Evolutionary conservation across 2,329 filamentous ascomycete genomes (phyloP), one percentile per base, ranked within the genome.

Genomic region (Botrytis squamosa): DNA sequence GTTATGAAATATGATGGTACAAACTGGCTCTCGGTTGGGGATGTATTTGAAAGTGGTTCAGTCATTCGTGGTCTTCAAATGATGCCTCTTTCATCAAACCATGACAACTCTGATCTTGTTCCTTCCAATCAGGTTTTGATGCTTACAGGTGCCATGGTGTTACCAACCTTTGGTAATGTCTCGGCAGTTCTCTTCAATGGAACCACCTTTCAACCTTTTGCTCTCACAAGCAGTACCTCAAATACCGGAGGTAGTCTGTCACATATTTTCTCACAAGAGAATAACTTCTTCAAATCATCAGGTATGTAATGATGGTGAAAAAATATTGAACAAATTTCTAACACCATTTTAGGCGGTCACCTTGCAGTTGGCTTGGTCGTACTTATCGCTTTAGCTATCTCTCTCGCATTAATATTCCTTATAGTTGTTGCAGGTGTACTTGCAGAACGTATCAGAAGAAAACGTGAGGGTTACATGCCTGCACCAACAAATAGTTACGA

Each of bases 141-240:
- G 83, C 85, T 98, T 68, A 93, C 93, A n/a, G 96, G 96, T 57
- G 89, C 92, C 71, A 89, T 99, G 77, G 87, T 90, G 76, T 86
- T 98, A 29, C 89, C 92, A 0, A 84, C 85, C 67, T 94, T 94
- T 80, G 95, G 95, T 74, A 91, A 90, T 73, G 93, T 92, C 9
- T 97, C 95, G 22, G 94, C 93, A 14, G 95, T 91, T 12, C 85
- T 98, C 42, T 99, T 93, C 85, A 93, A 98, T 80, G 96, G 96
- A 78, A 93, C 90, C 18, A 84, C 85, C 4, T 90, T 95, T 81
- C 86, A 86, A 70, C 95, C 96, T 0, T 97, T 95, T 81, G 88
- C 94, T 59, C 87, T 99, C 60, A 93, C 95, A 2, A 92, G 89
- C 64, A 91, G 87, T 74, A 83, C 87, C 20, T 86, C 90, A 79